Base-by-base conservation (phyloP, 202 grass and related monocot genomes). In the Eragrostis tef region DNA sequence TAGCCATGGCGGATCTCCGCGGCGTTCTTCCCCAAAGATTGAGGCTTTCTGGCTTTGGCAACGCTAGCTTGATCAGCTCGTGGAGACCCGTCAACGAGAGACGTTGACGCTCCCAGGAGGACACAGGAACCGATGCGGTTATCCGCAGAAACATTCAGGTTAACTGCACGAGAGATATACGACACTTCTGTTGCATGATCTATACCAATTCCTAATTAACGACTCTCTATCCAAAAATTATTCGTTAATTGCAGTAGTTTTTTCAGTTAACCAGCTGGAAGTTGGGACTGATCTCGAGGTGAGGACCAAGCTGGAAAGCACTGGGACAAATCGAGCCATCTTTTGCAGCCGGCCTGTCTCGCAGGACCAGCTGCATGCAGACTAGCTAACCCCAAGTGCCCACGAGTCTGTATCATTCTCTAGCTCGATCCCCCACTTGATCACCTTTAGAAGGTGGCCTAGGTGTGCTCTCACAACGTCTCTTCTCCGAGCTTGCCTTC, bases 11-110 rank as follows among this genome's bases (percentile, higher is more conserved):
- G 54, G 71, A 85, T 77, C 72, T 4, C 3, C 36, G 51, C 63
- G 24, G 31, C 21, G 77, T 6, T 60, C 62, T 74, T 79, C 80
- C 81, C 81, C 70, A 88, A 84, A 88, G 87, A 84, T 84, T 29
- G 60, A 69, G 74, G 56, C 43, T 73, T 81, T 81, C 79, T 81
- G 52, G 66, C 41, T 81, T 67, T 41, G 14, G 39, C 39, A 47
- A 13, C 2, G 31, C 31, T 34, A 34, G 31, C 59, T 49, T n/a
- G n/a, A n/a, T 78, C n/a, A 53, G 62, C 62, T 67, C n/a, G 7
- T 52, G n/a, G 29, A 53, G 36, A 61, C 36, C 62, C 22, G 74
- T 64, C 74, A 34, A 34, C 25, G 58, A 48, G 42, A 64, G 9
- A 64, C 14, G 46, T 31, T 29, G 59, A 62, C 22, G 11, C 36